A percentile compares a stretch with the other conserved stretches of the same genome.
Conservation (phyloP, 805 yeast genomes). For the Teunomyces pallodes region DNA sequence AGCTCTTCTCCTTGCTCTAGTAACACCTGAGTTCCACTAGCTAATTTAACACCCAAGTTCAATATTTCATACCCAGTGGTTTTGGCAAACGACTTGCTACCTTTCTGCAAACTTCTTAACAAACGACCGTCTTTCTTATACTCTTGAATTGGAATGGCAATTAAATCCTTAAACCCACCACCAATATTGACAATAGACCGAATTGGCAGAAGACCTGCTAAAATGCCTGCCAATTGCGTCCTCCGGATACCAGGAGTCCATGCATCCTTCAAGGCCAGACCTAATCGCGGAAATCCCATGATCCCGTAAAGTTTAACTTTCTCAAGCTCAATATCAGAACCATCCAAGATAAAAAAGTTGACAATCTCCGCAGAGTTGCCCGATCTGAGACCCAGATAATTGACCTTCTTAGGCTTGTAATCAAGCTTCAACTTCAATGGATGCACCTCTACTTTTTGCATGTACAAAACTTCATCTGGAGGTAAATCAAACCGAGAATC, state of each 20-base stretch:
- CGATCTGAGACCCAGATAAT: conserved; percentile 78
- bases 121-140: conserved; percentile 71
- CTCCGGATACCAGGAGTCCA: conserved; percentile 88
- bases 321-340: conserved; percentile 67
- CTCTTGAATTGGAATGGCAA: conserved; percentile 71
- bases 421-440: conserved; percentile 68
- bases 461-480: conserved; percentile 63
- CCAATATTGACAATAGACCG: conserved; percentile 75
- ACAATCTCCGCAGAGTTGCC: conserved; percentile 85
- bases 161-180: conserved; percentile 69
- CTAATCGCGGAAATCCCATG: conserved; percentile 65
- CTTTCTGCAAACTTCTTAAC: conserved; percentile 69
- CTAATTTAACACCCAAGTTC: conserved; percentile 78
- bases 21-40: conserved; percentile 82
- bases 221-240: conserved; percentile 76
- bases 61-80: conserved; percentile 79
- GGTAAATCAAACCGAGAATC: conserved; percentile 64
- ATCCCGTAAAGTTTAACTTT: conserved; percentile 69
- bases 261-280: conserved; percentile 52
- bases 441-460: conserved; percentile 65
- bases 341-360: conserved; percentile 87
- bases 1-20: conserved; percentile 78
- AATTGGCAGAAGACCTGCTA: conserved; percentile 83
- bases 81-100: conserved; percentile 68
- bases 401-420: conserved; percentile 88